A percentile compares a stretch with the other conserved stretches of the same genome.
These are phyloP conservation scores for Truncatella angustata DNA, from an alignment of 2,329 filamentous ascomycete genomes.

Conservation along the genomic window DNA sequence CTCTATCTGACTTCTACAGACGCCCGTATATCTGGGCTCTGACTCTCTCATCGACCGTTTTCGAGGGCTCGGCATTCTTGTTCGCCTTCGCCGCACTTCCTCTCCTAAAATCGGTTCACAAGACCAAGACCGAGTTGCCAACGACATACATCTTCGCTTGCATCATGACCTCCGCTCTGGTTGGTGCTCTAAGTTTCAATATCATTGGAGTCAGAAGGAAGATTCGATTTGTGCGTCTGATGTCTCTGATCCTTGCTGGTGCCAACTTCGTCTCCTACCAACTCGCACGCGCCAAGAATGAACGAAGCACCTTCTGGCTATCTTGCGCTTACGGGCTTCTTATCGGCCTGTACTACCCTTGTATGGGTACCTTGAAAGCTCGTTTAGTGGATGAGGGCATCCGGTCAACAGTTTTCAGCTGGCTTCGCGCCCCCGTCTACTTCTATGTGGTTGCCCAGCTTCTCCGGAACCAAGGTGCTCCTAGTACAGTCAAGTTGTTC, in stretches of 20 bases:
- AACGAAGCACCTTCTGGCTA: constrained; percentile 48
- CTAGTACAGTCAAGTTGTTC: constrained; percentile 21
- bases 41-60: constrained; percentile 52
- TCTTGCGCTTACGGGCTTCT: constrained; percentile 58
- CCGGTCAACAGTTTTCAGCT: constrained; percentile 53
- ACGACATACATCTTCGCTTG: constrained; percentile 27
- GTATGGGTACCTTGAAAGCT: constrained; percentile 51
- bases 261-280: constrained; percentile 39
- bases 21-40: constrained; percentile 51
- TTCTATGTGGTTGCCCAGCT: constrained; percentile 40
- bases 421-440: constrained; percentile 53
- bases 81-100: constrained; percentile 64
- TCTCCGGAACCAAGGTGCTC: constrained; percentile 38
- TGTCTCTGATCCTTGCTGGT: constrained; percentile 30
- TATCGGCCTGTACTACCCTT: constrained; percentile 57
- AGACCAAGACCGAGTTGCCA: constrained; percentile 25
- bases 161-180: constrained; percentile 29
- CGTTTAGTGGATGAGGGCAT: constrained; percentile 44
- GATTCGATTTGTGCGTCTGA: constrained; percentile 33
- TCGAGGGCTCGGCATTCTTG: constrained; percentile 61
- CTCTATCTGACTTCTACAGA: constrained; percentile 24
- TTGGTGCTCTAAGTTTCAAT: constrained; percentile 26
- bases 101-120: constrained; percentile 44
- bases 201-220: constrained; percentile 28
- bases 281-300: constrained; percentile 34